Base-by-base conservation (phyloP, 2,329 filamentous ascomycete species). In the Passalora sequoiae region DNA sequence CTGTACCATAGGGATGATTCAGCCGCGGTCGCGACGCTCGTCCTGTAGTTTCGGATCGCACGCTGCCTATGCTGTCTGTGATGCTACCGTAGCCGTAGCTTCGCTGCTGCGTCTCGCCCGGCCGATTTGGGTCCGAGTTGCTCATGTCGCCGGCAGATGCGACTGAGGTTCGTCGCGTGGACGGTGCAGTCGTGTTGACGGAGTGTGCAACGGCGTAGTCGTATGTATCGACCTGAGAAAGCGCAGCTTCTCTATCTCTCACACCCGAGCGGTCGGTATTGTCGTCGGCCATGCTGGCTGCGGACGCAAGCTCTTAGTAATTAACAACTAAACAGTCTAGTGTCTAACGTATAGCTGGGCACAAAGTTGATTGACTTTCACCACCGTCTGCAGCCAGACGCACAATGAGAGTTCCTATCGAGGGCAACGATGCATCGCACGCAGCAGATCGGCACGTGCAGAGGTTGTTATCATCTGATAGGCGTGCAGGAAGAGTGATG, bases 21-120 rank as follows among this genome's bases (percentile, higher is more conserved):
- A 54, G 57, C 39, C 57, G 50, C 17, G 56, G 48, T 15, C 57
- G 43, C 15, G 51, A 51, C 29, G 55, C 46, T 25, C 52, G 49
- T 25, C 43, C 36, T 21, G 40, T 44, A 31, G 39, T 44, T 31
- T 56, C 54, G 6, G 51, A 49, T 22, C 45, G 38, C 31, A 54
- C 30, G 41, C 57, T 59, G 17, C 50, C 46, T 40, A 57, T 51
- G 48, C 57, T 60, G 49, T 52, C 49, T 28, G 53, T 49, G 50
- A 60, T 58, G 46, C 43, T 53, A 13, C 40, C 33, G 43, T 38
- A 47, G 41, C 43, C 43, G 35, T 49, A 37, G 37, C 52, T 44
- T 43, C 42, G 39, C 39, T 54, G 46, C 43, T 44, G 40, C 22
- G 45, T 39, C 27, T 51, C 40, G 37, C 41, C 33, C 19, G 33